Evolutionary conservation across 2,329 filamentous ascomycete genomes (phyloP), one percentile per base, ranked within the genome.

Genomic region (Diaporthe citriasiana): DNA sequence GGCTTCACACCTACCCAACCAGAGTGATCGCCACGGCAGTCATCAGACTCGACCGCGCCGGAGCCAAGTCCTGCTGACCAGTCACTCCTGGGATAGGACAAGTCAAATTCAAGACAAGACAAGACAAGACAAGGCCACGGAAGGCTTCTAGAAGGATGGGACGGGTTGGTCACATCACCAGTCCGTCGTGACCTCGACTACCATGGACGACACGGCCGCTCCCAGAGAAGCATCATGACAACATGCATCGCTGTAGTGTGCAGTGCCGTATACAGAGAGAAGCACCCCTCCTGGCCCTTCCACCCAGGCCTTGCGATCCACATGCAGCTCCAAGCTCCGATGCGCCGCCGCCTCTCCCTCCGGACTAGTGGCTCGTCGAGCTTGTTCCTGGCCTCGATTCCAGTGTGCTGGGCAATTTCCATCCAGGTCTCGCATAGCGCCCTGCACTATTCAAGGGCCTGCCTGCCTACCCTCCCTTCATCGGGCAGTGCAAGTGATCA

Each of bases 251-350:
- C 59, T 8, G 13, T 4, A 22, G 27, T 22, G 59, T 9, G 30
- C 45, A 25, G 19, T 38, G 25, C 38, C 15, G 27, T 42, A 27
- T 25, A 13, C 40, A 45, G 19, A 47, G 25, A 38, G 33, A 40
- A 30, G 35, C n/a, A 15, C 30, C 22, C 27, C n/a, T 9, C n/a
- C 45, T 25, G n/a, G n/a, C 33, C 38, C 30, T 57, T 42, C 68
- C n/a, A 30, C 45, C 51, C 56, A 60, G 45, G 55, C 30, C 42
- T 50, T 63, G 42, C 30, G 38, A 22, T 63, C 56, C 69, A 68
- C 45, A 45, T 68, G 72, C 72, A 71, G 60, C 69, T 71, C 56
- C 38, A 63, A 73, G 66, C 56, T 73, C 68, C 63, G 47, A 22
- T 68, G 47, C 63, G 63, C 45, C 33, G 45, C 63, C 63, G 33